Evolutionary conservation across 176 grass and related monocot species (phyloP), one percentile per base, ranked within the genome.

Genomic region (Cenchrus purpureus): DNA sequence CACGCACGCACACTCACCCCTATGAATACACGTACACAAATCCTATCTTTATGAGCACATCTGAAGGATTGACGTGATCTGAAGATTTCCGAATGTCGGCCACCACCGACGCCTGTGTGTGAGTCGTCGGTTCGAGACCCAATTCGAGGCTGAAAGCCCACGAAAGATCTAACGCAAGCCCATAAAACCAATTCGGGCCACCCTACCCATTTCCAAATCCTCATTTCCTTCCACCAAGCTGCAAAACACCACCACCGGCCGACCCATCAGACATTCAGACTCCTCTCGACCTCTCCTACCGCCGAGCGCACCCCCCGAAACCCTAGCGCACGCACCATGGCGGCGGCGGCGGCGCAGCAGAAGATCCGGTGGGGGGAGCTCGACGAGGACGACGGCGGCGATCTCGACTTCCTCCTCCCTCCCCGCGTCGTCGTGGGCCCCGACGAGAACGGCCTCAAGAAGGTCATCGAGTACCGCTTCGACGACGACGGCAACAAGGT

Each of bases 401-500:
- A 97, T 86, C 80, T 97, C 28, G 91, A 94, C 78, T 94, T 94
- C 88, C 88, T 94, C 42, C 92, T 97, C 8, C 95, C 92, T 40
- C 92, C 95, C 1, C 86, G 71, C 2, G 84, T 94, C 28, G 95
- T 97, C 17, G 50, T 77, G 34, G 95, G 92, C 3, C 95, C 92
- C 50, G 95, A 97, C 78, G 95, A 77, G 82, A 84, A 89, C 90
- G 95, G 95, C 14, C 9, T 92, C 71, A 93, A 93, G 92, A 91
- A 74, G 82, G 88, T 79, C n/a, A 86, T 88, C 40, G 92, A 93
- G 85, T 98, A 95, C 71, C 69, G 87, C 28, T 93, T 98, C 80
- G 92, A 98, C 68, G 95, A 98, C 17, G 87, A 93, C 1, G 89
- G 89, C 29, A 98, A 93, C 82, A 91, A 92, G 85, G 90, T 97